A percentile compares a stretch with the other conserved stretches of the same genome.
Evolutionary conservation across 2,329 filamentous ascomycete genomes (phyloP).

Genomic region (Apiospora phragmitis): DNA sequence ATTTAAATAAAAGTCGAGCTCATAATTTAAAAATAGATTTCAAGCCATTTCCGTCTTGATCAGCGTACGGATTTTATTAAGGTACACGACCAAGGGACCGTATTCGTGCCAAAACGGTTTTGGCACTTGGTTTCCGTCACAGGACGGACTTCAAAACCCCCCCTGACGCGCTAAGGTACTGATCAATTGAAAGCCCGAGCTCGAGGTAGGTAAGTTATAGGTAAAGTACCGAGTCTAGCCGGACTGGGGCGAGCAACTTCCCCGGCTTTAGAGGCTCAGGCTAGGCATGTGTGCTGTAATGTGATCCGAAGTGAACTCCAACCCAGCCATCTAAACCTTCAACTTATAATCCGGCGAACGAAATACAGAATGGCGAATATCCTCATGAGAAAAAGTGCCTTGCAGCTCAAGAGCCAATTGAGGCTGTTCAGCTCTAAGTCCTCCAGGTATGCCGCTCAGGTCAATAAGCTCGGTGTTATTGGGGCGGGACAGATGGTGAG

Average conservation of each 20-base stretch:
- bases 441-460: slow-evolving; percentile 62
- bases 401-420: slow-evolving; percentile 27
- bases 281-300: neutral
- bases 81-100: too few relatives aligned
- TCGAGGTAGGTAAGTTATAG: neutral
- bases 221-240: slow-evolving; percentile 17
- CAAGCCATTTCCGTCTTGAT: too few relatives aligned
- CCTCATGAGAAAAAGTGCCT: slow-evolving; percentile 38
- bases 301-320: neutral
- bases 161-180: too few relatives aligned
- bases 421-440: slow-evolving; percentile 26
- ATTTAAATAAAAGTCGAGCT: too few relatives aligned
- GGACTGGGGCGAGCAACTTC: slow-evolving; percentile 6
- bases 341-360: neutral
- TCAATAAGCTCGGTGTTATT: slow-evolving; percentile 87
- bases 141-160: too few relatives aligned
- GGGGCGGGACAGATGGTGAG: slow-evolving; percentile 95
- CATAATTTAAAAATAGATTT: too few relatives aligned
- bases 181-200: neutral
- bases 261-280: neutral
- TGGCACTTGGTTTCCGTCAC: too few relatives aligned
- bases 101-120: too few relatives aligned
- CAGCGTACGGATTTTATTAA: too few relatives aligned
- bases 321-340: slow-evolving; percentile 4
- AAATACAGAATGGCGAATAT: slow-evolving; percentile 38